Conservation (phyloP, 768 basidiomycete genomes). For the Tubosaeta sp. region DNA sequence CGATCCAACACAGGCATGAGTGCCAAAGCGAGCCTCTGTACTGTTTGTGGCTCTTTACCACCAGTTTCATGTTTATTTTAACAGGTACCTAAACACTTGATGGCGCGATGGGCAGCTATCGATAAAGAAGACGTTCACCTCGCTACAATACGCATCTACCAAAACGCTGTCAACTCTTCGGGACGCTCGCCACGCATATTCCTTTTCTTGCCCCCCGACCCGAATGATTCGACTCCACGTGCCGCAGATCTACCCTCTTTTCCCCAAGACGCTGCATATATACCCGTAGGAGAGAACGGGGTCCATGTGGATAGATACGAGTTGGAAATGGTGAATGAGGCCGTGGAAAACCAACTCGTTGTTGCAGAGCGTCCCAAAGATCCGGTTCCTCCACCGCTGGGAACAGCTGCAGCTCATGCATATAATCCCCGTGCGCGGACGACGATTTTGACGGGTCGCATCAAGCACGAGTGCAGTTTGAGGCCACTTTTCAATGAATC, state of each 20-base stretch:
- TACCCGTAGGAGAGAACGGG: conserved; percentile 26
- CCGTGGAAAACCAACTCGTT: conserved; percentile 81
- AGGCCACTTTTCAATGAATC: conserved; percentile 62
- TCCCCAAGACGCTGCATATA: conserved; percentile 26
- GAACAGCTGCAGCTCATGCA: conserved; percentile 35
- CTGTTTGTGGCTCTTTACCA: not conserved
- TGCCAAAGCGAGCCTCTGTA: not conserved
- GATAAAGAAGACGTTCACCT: conserved; percentile 73
- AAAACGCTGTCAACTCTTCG: conserved; percentile 37
- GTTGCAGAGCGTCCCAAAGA: conserved; percentile 79
- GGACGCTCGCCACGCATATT: conserved; percentile 57
- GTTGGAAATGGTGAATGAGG: conserved; percentile 81
- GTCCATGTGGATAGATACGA: conserved; percentile 67
- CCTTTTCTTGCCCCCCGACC: conserved; percentile 60
- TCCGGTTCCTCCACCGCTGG: conserved; percentile 36
- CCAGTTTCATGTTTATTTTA: conserved; percentile 6
- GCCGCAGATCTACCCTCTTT: conserved; percentile 24
- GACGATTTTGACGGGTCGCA: conserved; percentile 72
- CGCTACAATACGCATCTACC: conserved; percentile 82
- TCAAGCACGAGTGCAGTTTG: conserved; percentile 78
- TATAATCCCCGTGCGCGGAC: conserved; percentile 63
- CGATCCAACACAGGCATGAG: not conserved
- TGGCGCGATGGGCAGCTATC: conserved; percentile 81
- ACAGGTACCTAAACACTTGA: conserved; percentile 81
- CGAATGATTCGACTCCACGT: conserved; percentile 37